These are phyloP conservation scores for Boechera divaricarpa DNA, from an alignment of 345 rosid species.

Conservation along the genomic window DNA sequence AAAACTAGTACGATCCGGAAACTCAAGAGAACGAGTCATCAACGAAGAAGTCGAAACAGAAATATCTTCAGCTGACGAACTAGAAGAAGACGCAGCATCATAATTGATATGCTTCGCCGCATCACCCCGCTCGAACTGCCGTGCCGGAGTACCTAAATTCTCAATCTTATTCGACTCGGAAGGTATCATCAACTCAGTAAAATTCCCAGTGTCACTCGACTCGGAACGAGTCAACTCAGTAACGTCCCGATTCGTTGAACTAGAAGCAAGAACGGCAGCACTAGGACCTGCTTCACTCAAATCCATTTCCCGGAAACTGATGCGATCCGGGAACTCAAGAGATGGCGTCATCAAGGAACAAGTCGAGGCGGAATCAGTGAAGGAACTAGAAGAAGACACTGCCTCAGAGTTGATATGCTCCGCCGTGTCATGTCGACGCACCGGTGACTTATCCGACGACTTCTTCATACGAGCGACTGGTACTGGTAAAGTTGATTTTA, in stretches of 20 bases:
- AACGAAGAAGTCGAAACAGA: slow-evolving; percentile 52
- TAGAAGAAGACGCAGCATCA: slow-evolving; percentile 54
- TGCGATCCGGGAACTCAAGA: not conserved
- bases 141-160: slow-evolving; percentile 25
- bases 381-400: not conserved
- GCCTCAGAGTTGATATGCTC: not conserved
- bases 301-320: not conserved
- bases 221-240: slow-evolving; percentile 36
- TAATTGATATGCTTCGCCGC: slow-evolving; percentile 71
- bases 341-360: not conserved
- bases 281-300: slow-evolving; percentile 37
- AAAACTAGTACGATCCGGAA: slow-evolving; percentile 49
- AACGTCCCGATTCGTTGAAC: not conserved
- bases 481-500: not conserved
- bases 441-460: not conserved
- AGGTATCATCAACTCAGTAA: too few species aligned
- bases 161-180: too few species aligned
- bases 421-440: not conserved
- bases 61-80: slow-evolving; percentile 56
- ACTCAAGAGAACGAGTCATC: slow-evolving; percentile 37
- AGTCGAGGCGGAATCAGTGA: not conserved
- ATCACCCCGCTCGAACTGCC: slow-evolving; percentile 67
- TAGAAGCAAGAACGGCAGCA: slow-evolving; percentile 27
- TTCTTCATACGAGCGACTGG: slow-evolving; percentile 63
- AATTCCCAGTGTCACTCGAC: not conserved